Evolutionary conservation across 192 early-diverging fungal species (phyloP).

Genomic region (Podila horticola): DNA sequence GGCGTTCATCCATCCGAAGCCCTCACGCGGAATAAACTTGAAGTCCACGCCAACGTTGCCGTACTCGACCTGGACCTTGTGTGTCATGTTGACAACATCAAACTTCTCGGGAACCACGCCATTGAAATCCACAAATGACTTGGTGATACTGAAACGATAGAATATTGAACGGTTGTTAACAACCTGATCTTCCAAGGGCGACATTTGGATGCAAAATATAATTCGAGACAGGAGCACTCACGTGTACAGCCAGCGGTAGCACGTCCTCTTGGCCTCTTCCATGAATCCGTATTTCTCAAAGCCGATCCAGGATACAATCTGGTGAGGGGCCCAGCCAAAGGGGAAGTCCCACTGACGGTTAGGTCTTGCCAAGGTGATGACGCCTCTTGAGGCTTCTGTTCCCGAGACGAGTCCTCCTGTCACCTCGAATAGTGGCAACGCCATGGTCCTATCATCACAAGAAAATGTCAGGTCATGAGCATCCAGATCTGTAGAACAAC

Average conservation of each 20-base stretch:
- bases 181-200: background rate
- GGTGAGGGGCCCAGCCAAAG: constrained; percentile 99
- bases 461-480: constrained; percentile 1
- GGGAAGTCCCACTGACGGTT: constrained; percentile 97
- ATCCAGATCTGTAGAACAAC: constrained; percentile 1
- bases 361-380: constrained; percentile 82
- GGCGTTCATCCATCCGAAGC: constrained; percentile 99
- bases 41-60: constrained; percentile 96
- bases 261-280: constrained; percentile 77
- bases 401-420: constrained; percentile 92
- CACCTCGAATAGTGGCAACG: constrained; percentile 88
- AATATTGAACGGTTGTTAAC: background rate
- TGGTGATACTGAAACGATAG: constrained; percentile 70
- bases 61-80: constrained; percentile 94
- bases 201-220: background rate
- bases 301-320: constrained; percentile 96
- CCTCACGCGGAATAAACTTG: constrained; percentile 92
- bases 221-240: constrained; percentile 32
- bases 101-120: constrained; percentile 98
- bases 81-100: constrained; percentile 92
- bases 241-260: constrained; percentile 97
- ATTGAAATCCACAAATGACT: constrained; percentile 96
- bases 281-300: constrained; percentile 84
- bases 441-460: constrained; percentile 23
- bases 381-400: constrained; percentile 90